Evolutionary conservation across 2,329 filamentous ascomycete genomes (phyloP).

Genomic region (Leptographium flavum): DNA sequence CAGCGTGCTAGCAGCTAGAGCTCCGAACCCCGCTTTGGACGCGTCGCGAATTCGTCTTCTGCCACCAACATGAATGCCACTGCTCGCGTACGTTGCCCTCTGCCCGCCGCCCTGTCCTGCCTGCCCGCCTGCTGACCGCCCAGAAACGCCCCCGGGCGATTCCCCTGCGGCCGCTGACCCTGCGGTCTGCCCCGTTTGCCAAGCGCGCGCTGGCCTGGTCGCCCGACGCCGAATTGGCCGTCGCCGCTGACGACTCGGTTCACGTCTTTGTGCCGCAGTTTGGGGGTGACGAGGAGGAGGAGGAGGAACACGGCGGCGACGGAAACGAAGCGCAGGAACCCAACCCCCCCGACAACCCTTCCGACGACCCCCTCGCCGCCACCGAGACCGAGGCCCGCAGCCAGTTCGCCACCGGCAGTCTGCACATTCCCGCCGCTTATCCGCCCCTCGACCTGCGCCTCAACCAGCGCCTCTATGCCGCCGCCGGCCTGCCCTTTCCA

Average conservation of each 20-base stretch:
- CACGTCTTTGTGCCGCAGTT: conserved; percentile 36
- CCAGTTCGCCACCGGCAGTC: conserved; percentile 20
- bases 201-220: conserved; percentile 35
- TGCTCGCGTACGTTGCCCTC: too few species aligned
- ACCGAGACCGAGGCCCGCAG: conserved; percentile 10
- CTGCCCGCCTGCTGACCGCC: not conserved
- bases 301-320: conserved; percentile 1
- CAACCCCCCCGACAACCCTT: too few species aligned
- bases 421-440: conserved; percentile 20
- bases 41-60: not conserved
- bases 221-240: conserved; percentile 41
- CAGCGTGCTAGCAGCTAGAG: too few species aligned
- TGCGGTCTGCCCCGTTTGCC: conserved; percentile 16
- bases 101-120: too few species aligned
- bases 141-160: conserved; percentile 2
- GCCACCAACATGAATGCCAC: not conserved
- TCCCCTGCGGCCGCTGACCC: conserved; percentile 26
- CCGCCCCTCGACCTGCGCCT: conserved; percentile 26
- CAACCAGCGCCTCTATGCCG: conserved; percentile 29
- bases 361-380: conserved; percentile 1
- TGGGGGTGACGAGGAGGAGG: conserved; percentile 1
- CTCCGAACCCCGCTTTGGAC: not conserved
- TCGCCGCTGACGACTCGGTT: conserved; percentile 40
- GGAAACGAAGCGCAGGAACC: too few species aligned
- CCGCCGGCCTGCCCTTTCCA: conserved; percentile 21